phyloP scores from a whole-genome alignment of 2,329 filamentous ascomycete species.

The Cadophora sp. region DNA sequence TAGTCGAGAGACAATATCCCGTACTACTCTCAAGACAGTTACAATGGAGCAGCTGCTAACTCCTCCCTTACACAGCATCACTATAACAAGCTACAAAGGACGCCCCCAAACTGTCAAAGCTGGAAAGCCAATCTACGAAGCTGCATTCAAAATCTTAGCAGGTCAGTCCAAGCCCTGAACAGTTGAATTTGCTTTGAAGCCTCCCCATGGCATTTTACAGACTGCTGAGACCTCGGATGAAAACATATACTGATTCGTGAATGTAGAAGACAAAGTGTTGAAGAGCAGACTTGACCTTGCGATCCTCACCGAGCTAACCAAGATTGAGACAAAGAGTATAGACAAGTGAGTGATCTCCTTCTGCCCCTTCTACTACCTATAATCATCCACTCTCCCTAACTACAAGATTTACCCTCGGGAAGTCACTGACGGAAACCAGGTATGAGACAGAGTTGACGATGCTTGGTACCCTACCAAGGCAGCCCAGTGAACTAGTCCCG shows the following conservation, averaged over 20 bases:
- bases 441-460: slow-evolving; percentile 78
- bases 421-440: neutral
- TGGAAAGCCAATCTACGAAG: slow-evolving; percentile 84
- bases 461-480: slow-evolving; percentile 73
- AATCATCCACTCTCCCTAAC: neutral
- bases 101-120: slow-evolving; percentile 79
- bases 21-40: neutral
- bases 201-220: no score
- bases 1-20: neutral
- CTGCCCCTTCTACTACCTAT: neutral
- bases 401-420: neutral
- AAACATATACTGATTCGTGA: neutral
- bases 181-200: neutral
- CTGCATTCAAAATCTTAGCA: slow-evolving; percentile 76
- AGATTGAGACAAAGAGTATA: slow-evolving; percentile 75
- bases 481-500: slow-evolving; percentile 70
- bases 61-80: slow-evolving; percentile 56
- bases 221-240: neutral
- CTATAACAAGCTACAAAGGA: slow-evolving; percentile 74
- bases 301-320: slow-evolving; percentile 71
- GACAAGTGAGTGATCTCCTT: slow-evolving; percentile 56
- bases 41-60: neutral
- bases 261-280: slow-evolving; percentile 71
- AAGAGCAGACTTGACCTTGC: slow-evolving; percentile 76
- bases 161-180: neutral